These are phyloP conservation scores for Nidula niveotomentosa DNA, from an alignment of 1,284 basidiomycete species.

Conservation along the genomic window DNA sequence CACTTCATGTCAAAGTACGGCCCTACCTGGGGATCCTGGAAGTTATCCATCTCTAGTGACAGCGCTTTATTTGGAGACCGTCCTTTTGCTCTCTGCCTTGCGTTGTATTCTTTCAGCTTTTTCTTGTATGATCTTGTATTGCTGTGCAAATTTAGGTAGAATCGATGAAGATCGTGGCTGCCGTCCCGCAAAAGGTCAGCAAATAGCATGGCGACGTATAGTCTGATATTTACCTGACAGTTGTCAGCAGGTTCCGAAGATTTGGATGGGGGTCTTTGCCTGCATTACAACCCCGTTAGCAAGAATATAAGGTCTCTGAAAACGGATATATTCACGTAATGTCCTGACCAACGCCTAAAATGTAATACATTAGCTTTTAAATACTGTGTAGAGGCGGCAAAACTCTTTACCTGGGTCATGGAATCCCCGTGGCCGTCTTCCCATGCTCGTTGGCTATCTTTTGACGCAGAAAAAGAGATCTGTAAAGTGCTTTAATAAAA, in stretches of 20 bases:
- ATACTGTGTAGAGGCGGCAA: too few species aligned
- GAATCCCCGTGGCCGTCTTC: constrained; percentile 26
- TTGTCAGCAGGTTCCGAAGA: constrained; percentile 17
- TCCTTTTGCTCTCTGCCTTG: constrained; percentile 7
- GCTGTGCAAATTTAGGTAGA: constrained; percentile 16
- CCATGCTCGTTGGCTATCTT: constrained; percentile 30
- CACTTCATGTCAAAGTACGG: too few species aligned
- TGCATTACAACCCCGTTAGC: background rate
- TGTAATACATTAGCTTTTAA: too few species aligned
- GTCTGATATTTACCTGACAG: constrained; percentile 15
- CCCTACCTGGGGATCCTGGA: constrained; percentile 20
- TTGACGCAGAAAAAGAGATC: constrained; percentile 31
- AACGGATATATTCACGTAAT: constrained; percentile 5
- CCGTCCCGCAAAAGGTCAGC: background rate
- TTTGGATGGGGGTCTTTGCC: constrained; percentile 17
- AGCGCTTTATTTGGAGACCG: background rate
- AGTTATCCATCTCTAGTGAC: constrained; percentile 20
- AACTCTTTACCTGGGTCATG: constrained; percentile 24
- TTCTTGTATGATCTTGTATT: constrained; percentile 12
- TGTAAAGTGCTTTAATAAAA: constrained; percentile 5
- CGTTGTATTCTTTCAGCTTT: background rate
- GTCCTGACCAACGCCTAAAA: constrained; percentile 7
- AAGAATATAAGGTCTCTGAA: background rate
- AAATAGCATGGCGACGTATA: background rate
- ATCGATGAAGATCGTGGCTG: constrained; percentile 17